These are phyloP conservation scores for Canna indica DNA, from an alignment of 176 grass and related monocot genomes.

Conservation along the genomic window DNA sequence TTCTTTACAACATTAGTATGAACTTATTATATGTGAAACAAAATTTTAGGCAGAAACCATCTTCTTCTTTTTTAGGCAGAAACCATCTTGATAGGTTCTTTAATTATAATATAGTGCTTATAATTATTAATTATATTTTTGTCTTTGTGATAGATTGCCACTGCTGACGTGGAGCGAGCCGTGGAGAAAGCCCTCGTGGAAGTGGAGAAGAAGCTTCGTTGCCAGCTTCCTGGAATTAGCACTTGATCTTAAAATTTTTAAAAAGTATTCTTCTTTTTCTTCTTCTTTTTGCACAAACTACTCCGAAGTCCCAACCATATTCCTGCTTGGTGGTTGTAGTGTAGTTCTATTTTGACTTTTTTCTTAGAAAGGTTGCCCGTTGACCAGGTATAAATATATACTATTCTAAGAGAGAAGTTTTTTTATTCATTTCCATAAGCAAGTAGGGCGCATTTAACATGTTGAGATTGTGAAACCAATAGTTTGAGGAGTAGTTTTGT, in stretches of 20 bases:
- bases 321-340: too few species aligned
- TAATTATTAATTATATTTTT: neutral
- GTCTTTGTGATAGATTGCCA: neutral
- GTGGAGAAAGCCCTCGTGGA: neutral
- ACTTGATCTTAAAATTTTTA: neutral
- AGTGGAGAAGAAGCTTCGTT: constrained; percentile 8
- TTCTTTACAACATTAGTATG: too few species aligned
- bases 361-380: neutral
- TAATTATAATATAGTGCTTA: neutral
- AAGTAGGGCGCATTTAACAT: too few species aligned
- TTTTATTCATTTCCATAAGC: too few species aligned
- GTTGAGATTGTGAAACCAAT: too few species aligned
- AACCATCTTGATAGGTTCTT: neutral
- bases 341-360: neutral
- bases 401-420: too few species aligned
- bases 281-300: neutral
- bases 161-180: constrained; percentile 1
- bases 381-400: neutral
- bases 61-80: too few species aligned
- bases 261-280: neutral
- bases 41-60: too few species aligned
- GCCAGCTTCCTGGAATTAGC: neutral
- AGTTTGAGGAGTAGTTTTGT: too few species aligned
- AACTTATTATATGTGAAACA: too few species aligned
- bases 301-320: neutral